Conservation (phyloP, 169 alveolate genomes). For the Cryptosporidium tyzzeri region DNA sequence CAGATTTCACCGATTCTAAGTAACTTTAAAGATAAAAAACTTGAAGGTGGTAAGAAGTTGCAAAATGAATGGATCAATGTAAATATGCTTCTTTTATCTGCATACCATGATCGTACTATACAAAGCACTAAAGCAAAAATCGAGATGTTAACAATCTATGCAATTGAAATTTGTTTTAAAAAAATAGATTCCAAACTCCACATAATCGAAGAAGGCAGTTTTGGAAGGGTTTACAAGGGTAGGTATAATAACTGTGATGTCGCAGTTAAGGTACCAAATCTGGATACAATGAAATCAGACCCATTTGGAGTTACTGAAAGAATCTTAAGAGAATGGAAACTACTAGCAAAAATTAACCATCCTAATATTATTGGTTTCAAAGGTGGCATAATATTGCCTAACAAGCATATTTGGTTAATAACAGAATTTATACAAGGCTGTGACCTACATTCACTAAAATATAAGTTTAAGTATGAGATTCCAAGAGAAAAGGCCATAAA, state of each 20-base stretch:
- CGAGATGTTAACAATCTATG: slow-evolving; percentile 40
- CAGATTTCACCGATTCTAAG: background rate
- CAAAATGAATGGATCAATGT: slow-evolving; percentile 27
- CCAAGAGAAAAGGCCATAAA: slow-evolving; percentile 78
- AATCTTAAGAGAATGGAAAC: slow-evolving; percentile 89
- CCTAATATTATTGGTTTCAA: slow-evolving; percentile 83
- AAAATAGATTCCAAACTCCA: background rate
- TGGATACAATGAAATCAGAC: slow-evolving; percentile 85
- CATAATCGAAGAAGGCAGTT: slow-evolving; percentile 83
- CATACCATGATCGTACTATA: slow-evolving; percentile 62
- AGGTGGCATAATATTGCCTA: slow-evolving; percentile 90
- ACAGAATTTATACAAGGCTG: slow-evolving; percentile 86
- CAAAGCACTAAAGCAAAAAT: slow-evolving; percentile 54
- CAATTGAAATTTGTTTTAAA: background rate
- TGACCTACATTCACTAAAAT: slow-evolving; percentile 88
- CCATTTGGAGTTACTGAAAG: slow-evolving; percentile 90
- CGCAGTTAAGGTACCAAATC: slow-evolving; percentile 90
- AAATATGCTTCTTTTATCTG: slow-evolving; percentile 49
- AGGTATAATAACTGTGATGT: slow-evolving; percentile 81
- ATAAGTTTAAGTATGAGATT: slow-evolving; percentile 43
- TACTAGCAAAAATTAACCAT: slow-evolving; percentile 85
- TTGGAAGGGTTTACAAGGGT: slow-evolving; percentile 86
- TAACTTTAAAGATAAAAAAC: background rate
- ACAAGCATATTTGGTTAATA: slow-evolving; percentile 89
- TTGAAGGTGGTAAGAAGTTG: background rate